Evolutionary conservation across 441 rosid species (phyloP), one percentile per base, ranked within the genome.

Genomic region (Populus hybrid): DNA sequence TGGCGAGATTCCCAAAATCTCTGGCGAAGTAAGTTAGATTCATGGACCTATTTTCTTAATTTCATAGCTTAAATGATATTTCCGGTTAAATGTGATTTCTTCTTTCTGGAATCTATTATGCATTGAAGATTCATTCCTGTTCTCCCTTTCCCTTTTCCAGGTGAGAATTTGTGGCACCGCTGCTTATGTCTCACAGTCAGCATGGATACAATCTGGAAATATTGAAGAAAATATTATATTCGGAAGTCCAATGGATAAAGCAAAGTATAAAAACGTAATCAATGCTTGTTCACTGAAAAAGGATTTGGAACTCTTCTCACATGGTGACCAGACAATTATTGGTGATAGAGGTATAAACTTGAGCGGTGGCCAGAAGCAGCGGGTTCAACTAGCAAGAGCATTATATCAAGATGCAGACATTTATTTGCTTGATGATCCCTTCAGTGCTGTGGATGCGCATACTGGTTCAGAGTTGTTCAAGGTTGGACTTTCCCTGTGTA

Each of bases 151-250:
- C 40, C 5, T 61, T 79, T 71, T 73, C 81, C 82, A 92, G 99
- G 99, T 96, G 74, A 91, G 91, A 86, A 81, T 93, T 70, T 94
- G 98, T 82, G 99, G 99, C 82, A 84, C 91, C 79, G 88, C 97
- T 80, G 99, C 98, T 78, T 97, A 97, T 87, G 99, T 97, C 73
- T 89, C 98, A 71, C 98, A 97, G 83, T 97, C 99, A 75, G 98
- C 99, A 75, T 97, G 99, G 99, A 97, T 97, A 89, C 99, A 92
- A 77, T 93, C 99, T 78, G 99, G 99, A 86, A 97, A 94, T 85
- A 93, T 97, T 70, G 97, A 97, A 88, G 98, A 97, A 86, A 97
- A 97, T 88, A 91, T 97, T 89, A 97, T 97, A 57, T 97, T 97
- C 80, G 99, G 99, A 76, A 89, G 97, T 72, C 97, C 97, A 35